Evolutionary conservation across 2,329 filamentous ascomycete genomes (phyloP).

Genomic region (Penicillium janthinellum): DNA sequence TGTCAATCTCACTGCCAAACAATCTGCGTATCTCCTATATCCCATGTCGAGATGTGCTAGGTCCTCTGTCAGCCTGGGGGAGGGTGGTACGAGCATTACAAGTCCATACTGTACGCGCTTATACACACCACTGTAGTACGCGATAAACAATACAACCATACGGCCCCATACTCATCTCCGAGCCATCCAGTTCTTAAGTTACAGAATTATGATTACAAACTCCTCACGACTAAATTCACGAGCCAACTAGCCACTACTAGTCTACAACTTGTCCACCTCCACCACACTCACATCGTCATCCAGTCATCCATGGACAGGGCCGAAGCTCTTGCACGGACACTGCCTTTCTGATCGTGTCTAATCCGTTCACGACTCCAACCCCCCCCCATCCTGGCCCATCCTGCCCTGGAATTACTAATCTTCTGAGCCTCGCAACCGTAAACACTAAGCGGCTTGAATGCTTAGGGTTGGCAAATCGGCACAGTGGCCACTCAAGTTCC

Average conservation of each 20-base stretch:
- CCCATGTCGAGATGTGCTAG: neutral
- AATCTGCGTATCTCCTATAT: neutral
- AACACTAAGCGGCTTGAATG: neutral
- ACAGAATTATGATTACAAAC: neutral
- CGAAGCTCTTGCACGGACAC: neutral
- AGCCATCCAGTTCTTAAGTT: neutral
- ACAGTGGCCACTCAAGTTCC: neutral
- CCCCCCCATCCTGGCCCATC: neutral
- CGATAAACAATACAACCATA: neutral
- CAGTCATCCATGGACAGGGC: neutral
- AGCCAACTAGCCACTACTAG: neutral
- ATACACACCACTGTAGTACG: neutral
- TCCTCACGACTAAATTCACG: neutral
- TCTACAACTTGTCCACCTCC: neutral
- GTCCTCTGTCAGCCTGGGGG: neutral
- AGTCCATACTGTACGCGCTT: neutral
- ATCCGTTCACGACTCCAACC: neutral
- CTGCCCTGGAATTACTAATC: neutral
- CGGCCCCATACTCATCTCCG: slow-evolving; percentile 6
- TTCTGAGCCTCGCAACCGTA: neutral
- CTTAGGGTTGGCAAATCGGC: neutral
- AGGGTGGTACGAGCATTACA: neutral
- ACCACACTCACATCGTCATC: neutral
- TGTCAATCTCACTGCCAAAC: neutral
- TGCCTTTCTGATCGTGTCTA: slow-evolving; percentile 1